Conservation (phyloP, 1,284 basidiomycete species). For the Cystobasidium slooffiae region DNA sequence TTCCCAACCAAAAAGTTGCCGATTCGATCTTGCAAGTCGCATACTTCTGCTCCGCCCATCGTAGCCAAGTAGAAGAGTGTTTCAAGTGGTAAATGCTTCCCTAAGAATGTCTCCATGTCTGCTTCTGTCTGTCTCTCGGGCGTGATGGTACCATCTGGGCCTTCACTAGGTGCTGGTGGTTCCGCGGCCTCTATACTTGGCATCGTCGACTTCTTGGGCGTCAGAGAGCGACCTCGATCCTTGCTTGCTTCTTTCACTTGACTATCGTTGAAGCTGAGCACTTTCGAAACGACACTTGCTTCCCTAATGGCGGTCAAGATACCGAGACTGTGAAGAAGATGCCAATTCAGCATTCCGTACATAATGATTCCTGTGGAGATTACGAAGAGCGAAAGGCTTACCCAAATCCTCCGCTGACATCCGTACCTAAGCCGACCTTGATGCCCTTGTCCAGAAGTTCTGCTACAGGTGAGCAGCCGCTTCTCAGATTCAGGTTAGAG, state of each 20-base stretch:
- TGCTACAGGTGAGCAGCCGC: constrained; percentile 79
- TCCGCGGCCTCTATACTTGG: constrained; percentile 47
- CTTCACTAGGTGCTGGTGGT: constrained; percentile 12
- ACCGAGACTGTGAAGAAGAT: constrained; percentile 61
- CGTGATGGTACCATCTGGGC: constrained; percentile 11
- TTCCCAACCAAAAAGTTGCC: constrained; percentile 81
- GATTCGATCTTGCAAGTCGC: constrained; percentile 69
- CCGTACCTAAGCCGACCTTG: constrained; percentile 62
- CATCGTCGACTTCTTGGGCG: constrained; percentile 47
- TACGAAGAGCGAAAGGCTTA: not conserved
- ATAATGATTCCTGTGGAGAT: not conserved
- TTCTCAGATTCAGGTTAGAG: constrained; percentile 81
- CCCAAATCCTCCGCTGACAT: constrained; percentile 52
- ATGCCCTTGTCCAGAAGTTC: constrained; percentile 79
- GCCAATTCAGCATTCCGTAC: too few relatives aligned
- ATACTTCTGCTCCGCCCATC: constrained; percentile 84
- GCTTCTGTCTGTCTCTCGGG: constrained; percentile 29
- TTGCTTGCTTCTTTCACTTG: constrained; percentile 38
- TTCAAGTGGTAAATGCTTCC: constrained; percentile 71
- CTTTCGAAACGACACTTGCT: constrained; percentile 81
- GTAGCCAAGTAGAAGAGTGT: constrained; percentile 89
- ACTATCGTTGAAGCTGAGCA: constrained; percentile 59
- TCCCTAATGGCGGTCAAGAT: constrained; percentile 81
- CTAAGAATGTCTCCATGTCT: constrained; percentile 61
- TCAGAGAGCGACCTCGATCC: constrained; percentile 43